These are phyloP conservation scores for Gracilariopsis chorda DNA, from an alignment of 23 red algal species.

Conservation along the genomic window DNA sequence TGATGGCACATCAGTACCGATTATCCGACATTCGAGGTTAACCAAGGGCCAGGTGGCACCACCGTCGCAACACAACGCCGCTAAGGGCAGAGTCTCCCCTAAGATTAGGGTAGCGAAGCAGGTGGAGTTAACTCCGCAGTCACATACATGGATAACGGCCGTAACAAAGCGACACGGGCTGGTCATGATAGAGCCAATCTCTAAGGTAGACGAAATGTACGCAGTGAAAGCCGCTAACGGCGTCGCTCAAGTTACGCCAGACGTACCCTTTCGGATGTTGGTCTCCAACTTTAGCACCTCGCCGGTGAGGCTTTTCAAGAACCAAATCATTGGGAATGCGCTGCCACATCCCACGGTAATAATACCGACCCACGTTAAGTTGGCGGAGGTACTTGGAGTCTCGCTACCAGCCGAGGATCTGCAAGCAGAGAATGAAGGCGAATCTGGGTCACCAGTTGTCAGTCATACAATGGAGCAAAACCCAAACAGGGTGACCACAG, in stretches of 20 bases:
- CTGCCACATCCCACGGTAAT: constrained; percentile 3
- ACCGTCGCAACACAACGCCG: neutral
- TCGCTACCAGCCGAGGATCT: too few species aligned
- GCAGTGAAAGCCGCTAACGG: neutral
- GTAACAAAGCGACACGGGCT: neutral
- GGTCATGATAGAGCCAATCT: neutral
- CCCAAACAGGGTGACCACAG: too few species aligned
- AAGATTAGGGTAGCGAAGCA: neutral
- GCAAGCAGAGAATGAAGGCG: too few species aligned
- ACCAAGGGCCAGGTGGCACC: neutral
- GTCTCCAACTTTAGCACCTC: neutral
- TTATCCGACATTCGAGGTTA: neutral
- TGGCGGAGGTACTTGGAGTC: too few species aligned
- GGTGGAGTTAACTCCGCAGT: neutral
- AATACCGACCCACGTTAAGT: too few species aligned
- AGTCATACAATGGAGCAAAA: too few species aligned
- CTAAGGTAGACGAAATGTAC: neutral
- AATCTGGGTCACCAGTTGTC: too few species aligned
- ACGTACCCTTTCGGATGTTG: neutral
- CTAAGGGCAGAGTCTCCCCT: neutral
- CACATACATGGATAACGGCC: neutral
- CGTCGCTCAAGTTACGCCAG: neutral
- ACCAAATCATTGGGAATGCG: neutral
- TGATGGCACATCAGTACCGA: neutral
- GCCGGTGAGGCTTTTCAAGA: neutral